Evolutionary conservation across 2,329 filamentous ascomycete genomes (phyloP).

Genomic region (Xylogone sp.): DNA sequence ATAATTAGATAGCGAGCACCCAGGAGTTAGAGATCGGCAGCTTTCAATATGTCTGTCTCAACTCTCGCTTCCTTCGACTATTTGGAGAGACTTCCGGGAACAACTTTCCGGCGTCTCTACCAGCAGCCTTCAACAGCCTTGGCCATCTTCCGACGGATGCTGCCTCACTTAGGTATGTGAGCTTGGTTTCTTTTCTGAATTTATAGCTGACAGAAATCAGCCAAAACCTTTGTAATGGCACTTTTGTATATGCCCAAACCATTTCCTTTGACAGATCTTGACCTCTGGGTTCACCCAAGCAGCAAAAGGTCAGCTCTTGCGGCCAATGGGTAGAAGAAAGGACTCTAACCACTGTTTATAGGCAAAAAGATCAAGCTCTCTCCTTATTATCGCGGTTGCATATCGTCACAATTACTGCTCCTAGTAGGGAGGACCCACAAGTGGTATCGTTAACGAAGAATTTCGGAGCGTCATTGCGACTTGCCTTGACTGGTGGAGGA

Average conservation of each 20-base stretch:
- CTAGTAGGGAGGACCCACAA: conserved; percentile 58
- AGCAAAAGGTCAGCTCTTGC: conserved; percentile 44
- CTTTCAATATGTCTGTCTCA: conserved; percentile 32
- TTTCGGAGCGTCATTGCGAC: conserved; percentile 78
- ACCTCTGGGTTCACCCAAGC: conserved; percentile 76
- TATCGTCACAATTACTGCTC: conserved; percentile 67
- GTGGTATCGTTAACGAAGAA: conserved; percentile 75
- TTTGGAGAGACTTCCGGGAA: conserved; percentile 85
- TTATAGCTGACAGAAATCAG: conserved; percentile 38
- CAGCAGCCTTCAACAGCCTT: conserved; percentile 93
- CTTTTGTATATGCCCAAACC: conserved; percentile 87
- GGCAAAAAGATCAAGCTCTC: conserved; percentile 79
- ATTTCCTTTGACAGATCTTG: conserved; percentile 74
- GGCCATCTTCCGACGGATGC: conserved; percentile 95
- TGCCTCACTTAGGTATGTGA: conserved; percentile 75
- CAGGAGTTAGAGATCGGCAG: conserved; percentile 9
- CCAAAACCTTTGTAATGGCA: conserved; percentile 94
- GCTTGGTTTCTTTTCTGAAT: conserved; percentile 2
- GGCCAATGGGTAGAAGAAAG: not conserved
- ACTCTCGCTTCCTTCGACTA: conserved; percentile 75
- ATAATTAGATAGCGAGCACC: conserved; percentile 18
- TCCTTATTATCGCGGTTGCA: conserved; percentile 81
- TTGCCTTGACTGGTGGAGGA: conserved; percentile 84
- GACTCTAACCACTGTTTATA: conserved; percentile 28
- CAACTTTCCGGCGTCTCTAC: conserved; percentile 88